Evolutionary conservation across 73 alveolate genomes (phyloP), one percentile per base, ranked within the genome.

Genomic region (Tetrahymena thermophila): DNA sequence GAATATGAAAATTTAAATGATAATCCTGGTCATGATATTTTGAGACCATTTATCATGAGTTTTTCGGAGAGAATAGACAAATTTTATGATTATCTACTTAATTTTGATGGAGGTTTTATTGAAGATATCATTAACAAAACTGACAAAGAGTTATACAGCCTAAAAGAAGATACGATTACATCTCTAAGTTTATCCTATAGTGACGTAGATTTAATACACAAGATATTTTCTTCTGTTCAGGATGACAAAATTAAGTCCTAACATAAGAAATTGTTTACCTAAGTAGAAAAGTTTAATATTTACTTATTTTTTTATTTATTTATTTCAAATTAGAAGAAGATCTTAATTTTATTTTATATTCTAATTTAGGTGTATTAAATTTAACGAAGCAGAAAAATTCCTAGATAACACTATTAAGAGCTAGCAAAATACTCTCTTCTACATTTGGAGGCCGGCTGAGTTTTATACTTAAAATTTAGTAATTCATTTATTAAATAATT

Each of bases 361-460:
- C 10, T 6, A 71, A n/a, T 1, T 25, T 19, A 71, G 89, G 40
- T 71, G 89, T 19, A 71, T 71, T 8, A 71, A 31, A 11, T 28
- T 71, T n/a, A 71, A 71, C 89, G 89, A 71, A 19, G 0, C 35
- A 71, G 89, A 71, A 71, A 71, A 71, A 71, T 71, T 28, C 37
- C 23, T 71, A 71, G 89, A 71, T 71, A 71, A 11, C 31, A 71
- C 40, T 17, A 71, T 23, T 71, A 71, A 71, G 31, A 71, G 17
- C 37, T 71, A 71, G 23, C n/a, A 71, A 71, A 71, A 71, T n/a
- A 71, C 89, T 31, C 89, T 71, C 89, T 71, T 71, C 89, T 71
- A 71, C 89, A 71, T 71, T 25, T 71, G 89, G 89, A 71, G 89
- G 89, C 89, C 89, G 37, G 89, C 89, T 71, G 89, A 71, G 37